These are phyloP conservation scores for Salix koriyanagi DNA, from an alignment of 345 rosid species.

Conservation along the genomic window DNA sequence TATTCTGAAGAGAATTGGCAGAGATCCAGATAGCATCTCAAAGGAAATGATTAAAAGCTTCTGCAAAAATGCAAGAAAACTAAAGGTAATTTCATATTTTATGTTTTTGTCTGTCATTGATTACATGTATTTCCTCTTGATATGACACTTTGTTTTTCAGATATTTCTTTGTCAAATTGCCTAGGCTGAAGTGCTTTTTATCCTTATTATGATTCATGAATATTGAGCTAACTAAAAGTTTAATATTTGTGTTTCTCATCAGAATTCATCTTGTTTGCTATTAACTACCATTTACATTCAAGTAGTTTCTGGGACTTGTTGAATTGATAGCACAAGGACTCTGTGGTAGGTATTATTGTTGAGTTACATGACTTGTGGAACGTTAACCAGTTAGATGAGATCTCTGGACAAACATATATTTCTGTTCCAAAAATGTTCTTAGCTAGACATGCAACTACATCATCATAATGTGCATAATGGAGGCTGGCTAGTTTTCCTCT, in stretches of 20 bases:
- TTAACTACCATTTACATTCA: background rate
- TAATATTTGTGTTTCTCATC: no score
- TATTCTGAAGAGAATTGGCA: slow-evolving; percentile 67
- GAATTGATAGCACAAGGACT: background rate
- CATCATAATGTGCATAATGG: background rate
- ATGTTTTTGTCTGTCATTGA: background rate
- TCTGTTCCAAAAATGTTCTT: background rate
- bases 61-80: slow-evolving; percentile 86
- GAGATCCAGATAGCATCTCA: slow-evolving; percentile 62
- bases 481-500: background rate
- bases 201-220: background rate
- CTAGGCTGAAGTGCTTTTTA: background rate
- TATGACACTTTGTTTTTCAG: background rate
- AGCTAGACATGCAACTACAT: background rate
- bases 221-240: background rate
- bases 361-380: no score
- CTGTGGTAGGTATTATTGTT: no score
- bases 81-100: slow-evolving; percentile 52
- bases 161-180: background rate
- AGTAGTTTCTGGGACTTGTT: background rate
- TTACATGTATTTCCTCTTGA: background rate
- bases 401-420: background rate
- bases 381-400: background rate
- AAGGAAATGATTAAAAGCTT: slow-evolving; percentile 66
- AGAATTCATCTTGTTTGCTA: background rate